Evolutionary conservation across 768 basidiomycete species (phyloP).

Genomic region (Mycena kentingensis): DNA sequence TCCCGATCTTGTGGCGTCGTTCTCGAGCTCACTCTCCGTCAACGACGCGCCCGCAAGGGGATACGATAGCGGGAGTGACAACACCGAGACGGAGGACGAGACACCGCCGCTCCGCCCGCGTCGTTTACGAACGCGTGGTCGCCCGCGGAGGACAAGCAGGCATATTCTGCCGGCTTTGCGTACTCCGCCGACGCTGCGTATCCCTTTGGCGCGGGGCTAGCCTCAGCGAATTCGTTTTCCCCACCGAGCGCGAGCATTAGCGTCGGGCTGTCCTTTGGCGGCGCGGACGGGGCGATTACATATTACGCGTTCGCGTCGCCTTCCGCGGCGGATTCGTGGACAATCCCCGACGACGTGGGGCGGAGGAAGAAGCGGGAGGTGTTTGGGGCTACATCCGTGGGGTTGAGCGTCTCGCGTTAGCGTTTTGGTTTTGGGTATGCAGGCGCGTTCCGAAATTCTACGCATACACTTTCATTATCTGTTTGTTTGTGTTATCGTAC

Average conservation of each 20-base stretch:
- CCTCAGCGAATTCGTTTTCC: slow-evolving; percentile 33
- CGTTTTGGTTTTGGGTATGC: too few relatives aligned
- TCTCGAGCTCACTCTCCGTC: slow-evolving; percentile 43
- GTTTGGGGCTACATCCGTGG: slow-evolving; percentile 27
- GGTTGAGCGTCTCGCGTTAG: too few relatives aligned
- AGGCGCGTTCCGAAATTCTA: too few relatives aligned
- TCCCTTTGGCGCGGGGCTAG: neutral
- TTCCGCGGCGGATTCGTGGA: slow-evolving; percentile 42
- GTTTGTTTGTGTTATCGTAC: too few relatives aligned
- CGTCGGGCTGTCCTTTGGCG: slow-evolving; percentile 48
- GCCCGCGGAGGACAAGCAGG: slow-evolving; percentile 10
- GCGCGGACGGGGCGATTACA: slow-evolving; percentile 55
- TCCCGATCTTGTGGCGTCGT: slow-evolving; percentile 33
- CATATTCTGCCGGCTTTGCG: slow-evolving; percentile 3
- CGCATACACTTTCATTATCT: too few relatives aligned
- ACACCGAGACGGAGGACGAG: slow-evolving; percentile 16
- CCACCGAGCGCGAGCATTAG: slow-evolving; percentile 25
- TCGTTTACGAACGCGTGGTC: slow-evolving; percentile 22
- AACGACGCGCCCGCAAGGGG: slow-evolving; percentile 24
- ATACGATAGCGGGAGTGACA: slow-evolving; percentile 19
- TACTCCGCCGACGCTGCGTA: neutral
- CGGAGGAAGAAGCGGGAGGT: slow-evolving; percentile 15
- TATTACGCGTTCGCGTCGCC: slow-evolving; percentile 13
- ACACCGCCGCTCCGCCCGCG: slow-evolving; percentile 16
- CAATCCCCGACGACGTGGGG: slow-evolving; percentile 28